A percentile compares a stretch with the other conserved stretches of the same genome.
Evolutionary conservation across 352 stramenopile genomes (phyloP).

Genomic region (Pythium myriotylum): DNA sequence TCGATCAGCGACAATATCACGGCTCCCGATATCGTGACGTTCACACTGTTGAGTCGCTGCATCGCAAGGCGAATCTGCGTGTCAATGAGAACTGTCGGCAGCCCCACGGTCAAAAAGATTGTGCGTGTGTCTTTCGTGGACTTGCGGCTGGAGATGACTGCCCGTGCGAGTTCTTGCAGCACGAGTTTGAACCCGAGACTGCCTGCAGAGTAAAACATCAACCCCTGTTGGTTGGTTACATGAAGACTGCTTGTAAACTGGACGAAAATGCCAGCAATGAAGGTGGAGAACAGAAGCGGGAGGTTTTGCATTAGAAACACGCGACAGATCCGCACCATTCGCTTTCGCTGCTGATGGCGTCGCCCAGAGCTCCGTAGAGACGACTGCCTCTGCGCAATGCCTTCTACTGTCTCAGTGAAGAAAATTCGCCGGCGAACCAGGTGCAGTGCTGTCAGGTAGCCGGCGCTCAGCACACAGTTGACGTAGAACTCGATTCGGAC

Average conservation of each 20-base stretch:
- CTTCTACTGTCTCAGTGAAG: too few species aligned
- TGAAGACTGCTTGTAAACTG: slow-evolving; percentile 28
- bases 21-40: slow-evolving; percentile 29
- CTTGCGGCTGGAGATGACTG: slow-evolving; percentile 27
- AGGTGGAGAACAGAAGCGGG: slow-evolving; percentile 7
- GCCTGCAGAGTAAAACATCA: slow-evolving; percentile 28
- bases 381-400: too few species aligned
- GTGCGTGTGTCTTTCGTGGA: slow-evolving; percentile 38
- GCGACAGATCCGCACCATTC: neutral
- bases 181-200: slow-evolving; percentile 40
- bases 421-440: slow-evolving; percentile 11
- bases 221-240: slow-evolving; percentile 12
- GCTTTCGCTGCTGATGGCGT: slow-evolving; percentile 10
- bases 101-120: slow-evolving; percentile 40
- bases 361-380: slow-evolving; percentile 18
- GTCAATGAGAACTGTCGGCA: slow-evolving; percentile 50
- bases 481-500: slow-evolving; percentile 32
- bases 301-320: slow-evolving; percentile 12
- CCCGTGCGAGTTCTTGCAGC: slow-evolving; percentile 33
- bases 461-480: slow-evolving; percentile 18
- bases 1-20: slow-evolving; percentile 39
- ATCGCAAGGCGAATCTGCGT: slow-evolving; percentile 46
- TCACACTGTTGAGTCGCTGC: slow-evolving; percentile 29
- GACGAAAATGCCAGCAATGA: slow-evolving; percentile 30
- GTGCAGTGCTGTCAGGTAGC: slow-evolving; percentile 28